These are phyloP conservation scores for Dryadomyces quercus-mongolicae DNA, from an alignment of 2,329 filamentous ascomycete species.

Conservation along the genomic window DNA sequence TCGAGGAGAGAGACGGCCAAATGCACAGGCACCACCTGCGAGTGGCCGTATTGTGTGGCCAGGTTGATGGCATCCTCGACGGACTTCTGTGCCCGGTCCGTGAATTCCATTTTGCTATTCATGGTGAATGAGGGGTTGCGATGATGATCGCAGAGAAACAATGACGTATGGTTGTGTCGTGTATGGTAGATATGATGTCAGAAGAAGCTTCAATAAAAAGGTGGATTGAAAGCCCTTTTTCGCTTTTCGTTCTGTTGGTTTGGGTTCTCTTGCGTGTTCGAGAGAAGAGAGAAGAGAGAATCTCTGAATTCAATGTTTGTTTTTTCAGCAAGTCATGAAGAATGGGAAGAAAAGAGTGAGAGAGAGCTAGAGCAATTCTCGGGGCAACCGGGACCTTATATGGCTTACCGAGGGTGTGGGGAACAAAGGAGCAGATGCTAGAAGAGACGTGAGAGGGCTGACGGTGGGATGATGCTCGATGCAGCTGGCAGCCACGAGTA, in stretches of 20 bases:
- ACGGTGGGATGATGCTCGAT: slow-evolving; percentile 1
- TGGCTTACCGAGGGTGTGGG: neutral
- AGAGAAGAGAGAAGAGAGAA: too few relatives aligned
- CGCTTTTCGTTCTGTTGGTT: neutral
- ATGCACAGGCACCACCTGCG: slow-evolving; percentile 82
- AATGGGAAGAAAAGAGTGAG: neutral
- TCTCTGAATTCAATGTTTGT: neutral
- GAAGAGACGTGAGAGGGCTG: neutral
- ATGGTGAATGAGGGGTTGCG: slow-evolving; percentile 27
- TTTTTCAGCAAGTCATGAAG: neutral
- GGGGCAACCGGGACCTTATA: neutral
- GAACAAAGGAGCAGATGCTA: neutral
- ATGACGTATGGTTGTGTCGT: neutral
- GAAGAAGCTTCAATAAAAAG: neutral
- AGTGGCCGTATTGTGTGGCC: slow-evolving; percentile 81
- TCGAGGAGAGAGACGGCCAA: slow-evolving; percentile 74
- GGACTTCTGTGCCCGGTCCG: slow-evolving; percentile 82
- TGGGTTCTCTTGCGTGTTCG: neutral
- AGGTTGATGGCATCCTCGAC: slow-evolving; percentile 79
- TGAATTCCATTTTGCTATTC: slow-evolving; percentile 79
- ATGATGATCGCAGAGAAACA: neutral
- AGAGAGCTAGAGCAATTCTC: neutral
- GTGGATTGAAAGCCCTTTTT: too few relatives aligned
- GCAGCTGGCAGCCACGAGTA: neutral
- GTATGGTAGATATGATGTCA: neutral